Conservation (phyloP, 1,139 yeast species). For the Pichia sp. region DNA sequence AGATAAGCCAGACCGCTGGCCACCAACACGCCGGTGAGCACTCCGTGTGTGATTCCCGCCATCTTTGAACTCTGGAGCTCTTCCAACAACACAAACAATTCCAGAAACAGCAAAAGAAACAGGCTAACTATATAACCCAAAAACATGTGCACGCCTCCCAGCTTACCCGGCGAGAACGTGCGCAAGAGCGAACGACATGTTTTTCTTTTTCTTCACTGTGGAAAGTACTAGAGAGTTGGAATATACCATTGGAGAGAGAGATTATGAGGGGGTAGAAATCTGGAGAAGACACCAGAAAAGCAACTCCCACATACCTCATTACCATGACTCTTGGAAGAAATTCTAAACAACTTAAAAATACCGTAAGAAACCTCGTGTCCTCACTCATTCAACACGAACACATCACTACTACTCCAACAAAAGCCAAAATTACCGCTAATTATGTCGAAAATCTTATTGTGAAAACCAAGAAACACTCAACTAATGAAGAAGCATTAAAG, state of each 20-base stretch:
- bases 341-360: conserved; percentile 40
- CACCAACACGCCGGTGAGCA: conserved; percentile 59
- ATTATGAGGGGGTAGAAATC: too few species aligned
- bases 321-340: conserved; percentile 29
- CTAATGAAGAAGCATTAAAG: conserved; percentile 22
- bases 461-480: conserved; percentile 36
- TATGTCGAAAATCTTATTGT: conserved; percentile 52
- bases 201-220: not conserved
- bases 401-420: conserved; percentile 63
- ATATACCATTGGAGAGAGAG: too few species aligned
- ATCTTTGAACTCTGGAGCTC: conserved; percentile 24
- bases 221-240: too few species aligned
- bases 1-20: conserved; percentile 62
- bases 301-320: not conserved
- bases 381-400: conserved; percentile 64
- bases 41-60: conserved; percentile 69
- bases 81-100: not conserved
- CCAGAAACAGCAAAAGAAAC: not conserved
- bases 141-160: too few species aligned
- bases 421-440: conserved; percentile 60
- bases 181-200: too few species aligned
- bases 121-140: not conserved
- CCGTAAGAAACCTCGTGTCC: conserved; percentile 57
- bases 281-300: not conserved
- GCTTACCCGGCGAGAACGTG: too few species aligned